Conservation (phyloP, 108 stramenopile genomes). For the Nitzschia palea region DNA sequence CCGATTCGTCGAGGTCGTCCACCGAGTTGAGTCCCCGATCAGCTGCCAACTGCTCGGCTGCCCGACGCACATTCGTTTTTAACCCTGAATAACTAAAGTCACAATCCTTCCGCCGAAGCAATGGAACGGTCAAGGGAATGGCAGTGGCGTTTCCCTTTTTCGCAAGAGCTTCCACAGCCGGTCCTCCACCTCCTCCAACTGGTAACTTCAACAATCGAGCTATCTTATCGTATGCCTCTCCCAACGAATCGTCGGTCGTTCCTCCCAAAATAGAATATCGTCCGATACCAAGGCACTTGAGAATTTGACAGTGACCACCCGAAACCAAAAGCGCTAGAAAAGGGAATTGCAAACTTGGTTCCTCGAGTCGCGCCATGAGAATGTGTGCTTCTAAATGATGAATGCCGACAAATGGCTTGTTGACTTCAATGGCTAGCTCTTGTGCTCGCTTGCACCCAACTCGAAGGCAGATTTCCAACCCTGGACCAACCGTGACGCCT, state of each 20-base stretch:
- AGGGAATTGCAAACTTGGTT: conserved; percentile 78
- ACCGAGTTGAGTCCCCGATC: conserved; percentile 56
- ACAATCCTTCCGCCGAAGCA: conserved; percentile 85
- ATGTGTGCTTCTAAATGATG: conserved; percentile 98
- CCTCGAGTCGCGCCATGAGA: conserved; percentile 84
- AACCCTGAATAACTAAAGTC: conserved; percentile 96
- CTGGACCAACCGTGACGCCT: conserved; percentile 98
- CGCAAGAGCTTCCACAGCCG: conserved; percentile 90
- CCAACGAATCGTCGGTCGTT: conserved; percentile 95
- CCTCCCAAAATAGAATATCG: conserved; percentile 85
- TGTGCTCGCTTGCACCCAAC: conserved; percentile 89
- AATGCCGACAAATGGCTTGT: conserved; percentile 92
- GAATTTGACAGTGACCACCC: conserved; percentile 94
- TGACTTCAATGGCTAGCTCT: conserved; percentile 68
- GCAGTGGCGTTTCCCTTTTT: conserved; percentile 77
- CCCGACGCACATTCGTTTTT: conserved; percentile 87
- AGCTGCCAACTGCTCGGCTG: conserved; percentile 54
- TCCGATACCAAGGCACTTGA: conserved; percentile 89
- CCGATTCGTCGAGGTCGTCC: conserved; percentile 46
- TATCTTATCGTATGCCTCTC: conserved; percentile 93
- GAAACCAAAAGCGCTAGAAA: conserved; percentile 95
- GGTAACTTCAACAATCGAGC: conserved; percentile 89
- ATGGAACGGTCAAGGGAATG: conserved; percentile 79
- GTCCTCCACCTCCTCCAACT: conserved; percentile 92
- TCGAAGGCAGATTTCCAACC: conserved; percentile 95